Percentiles rank a stretch among this genome's conserved stretches.
Evolutionary conservation across 2,329 filamentous ascomycete genomes (phyloP).

Genomic region (Fusarium sp.): DNA sequence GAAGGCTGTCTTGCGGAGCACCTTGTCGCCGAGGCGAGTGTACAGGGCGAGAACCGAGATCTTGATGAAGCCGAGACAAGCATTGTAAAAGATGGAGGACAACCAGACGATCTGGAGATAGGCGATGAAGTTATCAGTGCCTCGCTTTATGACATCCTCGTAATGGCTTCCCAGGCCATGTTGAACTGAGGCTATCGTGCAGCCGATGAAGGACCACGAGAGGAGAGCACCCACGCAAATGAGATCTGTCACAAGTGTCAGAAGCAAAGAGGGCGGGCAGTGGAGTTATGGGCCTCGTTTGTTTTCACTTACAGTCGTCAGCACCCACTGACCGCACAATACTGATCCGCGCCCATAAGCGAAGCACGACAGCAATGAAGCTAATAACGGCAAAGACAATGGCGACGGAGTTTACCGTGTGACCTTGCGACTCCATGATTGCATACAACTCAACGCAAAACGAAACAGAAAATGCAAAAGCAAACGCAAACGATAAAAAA

Average conservation of each 20-base stretch:
- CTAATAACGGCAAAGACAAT: constrained; percentile 29
- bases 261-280: background rate
- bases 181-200: constrained; percentile 26
- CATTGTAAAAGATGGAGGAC: constrained; percentile 35
- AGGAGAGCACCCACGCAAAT: constrained; percentile 33
- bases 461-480: background rate
- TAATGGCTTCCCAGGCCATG: constrained; percentile 33
- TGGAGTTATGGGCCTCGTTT: background rate
- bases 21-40: constrained; percentile 27
- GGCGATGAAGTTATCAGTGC: constrained; percentile 23
- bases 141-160: constrained; percentile 20
- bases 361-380: constrained; percentile 29
- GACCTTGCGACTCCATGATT: constrained; percentile 18
- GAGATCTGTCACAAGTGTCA: constrained; percentile 18
- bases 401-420: constrained; percentile 24
- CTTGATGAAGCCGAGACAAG: constrained; percentile 37
- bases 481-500: background rate
- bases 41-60: constrained; percentile 32
- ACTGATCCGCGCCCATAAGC: constrained; percentile 30
- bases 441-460: background rate
- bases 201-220: constrained; percentile 29
- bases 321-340: constrained; percentile 28
- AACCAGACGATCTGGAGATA: constrained; percentile 38
- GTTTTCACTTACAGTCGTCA: constrained; percentile 32
- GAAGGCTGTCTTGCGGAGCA: constrained; percentile 17